These are phyloP conservation scores for Plicaturopsis crispa DNA, from an alignment of 768 basidiomycete species.

Conservation along the genomic window DNA sequence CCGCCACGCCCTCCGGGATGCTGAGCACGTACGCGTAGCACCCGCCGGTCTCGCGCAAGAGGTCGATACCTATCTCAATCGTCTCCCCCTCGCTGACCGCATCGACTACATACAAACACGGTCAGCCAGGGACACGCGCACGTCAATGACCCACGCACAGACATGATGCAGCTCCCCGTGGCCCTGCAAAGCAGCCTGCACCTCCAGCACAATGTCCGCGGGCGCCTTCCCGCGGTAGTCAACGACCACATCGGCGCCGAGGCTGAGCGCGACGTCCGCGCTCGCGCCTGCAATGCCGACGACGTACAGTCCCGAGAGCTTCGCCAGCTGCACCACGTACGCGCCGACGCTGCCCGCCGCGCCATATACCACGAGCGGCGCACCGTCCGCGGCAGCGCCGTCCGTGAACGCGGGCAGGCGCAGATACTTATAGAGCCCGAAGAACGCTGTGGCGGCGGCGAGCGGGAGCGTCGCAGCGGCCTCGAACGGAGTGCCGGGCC, in stretches of 20 bases:
- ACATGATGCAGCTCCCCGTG: too few species aligned
- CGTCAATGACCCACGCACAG: neutral
- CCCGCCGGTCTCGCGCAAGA: neutral
- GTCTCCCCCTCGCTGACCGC: neutral
- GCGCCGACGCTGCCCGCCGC: neutral
- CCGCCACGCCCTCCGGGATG: neutral
- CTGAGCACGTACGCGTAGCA: neutral
- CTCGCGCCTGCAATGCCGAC: neutral
- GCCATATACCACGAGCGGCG: neutral
- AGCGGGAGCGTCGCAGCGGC: neutral
- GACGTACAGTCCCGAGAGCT: neutral
- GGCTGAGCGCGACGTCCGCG: neutral
- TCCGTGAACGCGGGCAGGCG: neutral
- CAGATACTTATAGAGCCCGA: neutral
- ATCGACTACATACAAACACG: neutral
- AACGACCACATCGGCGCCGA: neutral
- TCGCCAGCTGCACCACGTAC: neutral
- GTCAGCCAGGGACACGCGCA: neutral
- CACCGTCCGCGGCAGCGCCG: neutral
- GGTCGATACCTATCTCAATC: neutral
- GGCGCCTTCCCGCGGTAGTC: neutral
- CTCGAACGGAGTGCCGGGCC: neutral
- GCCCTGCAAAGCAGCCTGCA: neutral
- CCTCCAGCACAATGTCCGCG: neutral
- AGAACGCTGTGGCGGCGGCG: neutral